Percentiles rank a stretch among this genome's conserved stretches.
These are phyloP conservation scores for Populus tremula DNA, from an alignment of 345 rosid genomes.

Conservation along the genomic window DNA sequence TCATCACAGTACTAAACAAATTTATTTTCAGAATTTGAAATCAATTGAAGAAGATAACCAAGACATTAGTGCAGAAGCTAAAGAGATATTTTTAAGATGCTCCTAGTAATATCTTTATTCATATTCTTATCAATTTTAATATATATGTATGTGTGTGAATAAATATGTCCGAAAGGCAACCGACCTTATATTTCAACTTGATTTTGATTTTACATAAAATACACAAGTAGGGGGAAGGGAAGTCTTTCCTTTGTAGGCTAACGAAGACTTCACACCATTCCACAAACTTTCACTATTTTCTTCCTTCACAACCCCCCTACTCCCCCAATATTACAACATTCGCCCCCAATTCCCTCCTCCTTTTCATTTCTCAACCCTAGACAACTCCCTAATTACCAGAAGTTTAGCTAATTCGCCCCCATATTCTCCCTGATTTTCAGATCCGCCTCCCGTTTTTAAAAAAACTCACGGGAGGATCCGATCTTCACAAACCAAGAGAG, in stretches of 20 bases:
- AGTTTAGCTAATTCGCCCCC: constrained; percentile 12
- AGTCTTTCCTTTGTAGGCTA: background rate
- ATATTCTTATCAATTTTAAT: too few relatives aligned
- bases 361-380: background rate
- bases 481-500: constrained; percentile 1
- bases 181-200: too few relatives aligned
- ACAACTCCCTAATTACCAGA: background rate
- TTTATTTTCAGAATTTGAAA: too few relatives aligned
- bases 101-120: too few relatives aligned
- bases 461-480: constrained; percentile 12
- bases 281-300: background rate
- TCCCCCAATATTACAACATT: constrained; percentile 8
- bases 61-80: too few relatives aligned
- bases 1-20: too few relatives aligned
- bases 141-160: too few relatives aligned
- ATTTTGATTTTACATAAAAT: too few relatives aligned
- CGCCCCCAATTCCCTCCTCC: background rate
- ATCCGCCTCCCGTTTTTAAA: constrained; percentile 14
- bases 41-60: too few relatives aligned
- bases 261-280: background rate
- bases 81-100: too few relatives aligned
- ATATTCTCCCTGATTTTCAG: constrained; percentile 9
- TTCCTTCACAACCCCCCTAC: background rate
- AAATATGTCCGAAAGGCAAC: too few relatives aligned
- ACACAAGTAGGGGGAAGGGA: too few relatives aligned